Conservation (phyloP, 1,139 yeast genomes). For the Hyphopichia pseudoburtonii region DNA sequence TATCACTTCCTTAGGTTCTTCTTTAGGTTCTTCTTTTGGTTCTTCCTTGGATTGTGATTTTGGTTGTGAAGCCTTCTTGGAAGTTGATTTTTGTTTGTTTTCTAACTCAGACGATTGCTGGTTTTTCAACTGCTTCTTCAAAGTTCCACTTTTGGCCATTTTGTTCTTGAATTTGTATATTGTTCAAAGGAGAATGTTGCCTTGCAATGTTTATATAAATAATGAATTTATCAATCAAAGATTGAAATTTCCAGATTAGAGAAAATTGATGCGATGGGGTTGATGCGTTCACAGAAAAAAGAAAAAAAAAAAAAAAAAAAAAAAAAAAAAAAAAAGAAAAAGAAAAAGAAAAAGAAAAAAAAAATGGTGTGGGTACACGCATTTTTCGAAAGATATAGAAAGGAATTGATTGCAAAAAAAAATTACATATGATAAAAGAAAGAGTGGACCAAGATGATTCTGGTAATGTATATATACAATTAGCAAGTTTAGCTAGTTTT, state of each 20-base stretch:
- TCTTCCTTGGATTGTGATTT: conserved; percentile 4
- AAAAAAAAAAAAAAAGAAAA: neutral
- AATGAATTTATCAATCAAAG: neutral
- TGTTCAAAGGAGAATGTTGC: too few relatives aligned
- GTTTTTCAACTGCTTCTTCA: conserved; percentile 36
- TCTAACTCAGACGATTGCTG: conserved; percentile 29
- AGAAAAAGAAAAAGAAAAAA: neutral
- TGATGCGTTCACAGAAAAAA: neutral
- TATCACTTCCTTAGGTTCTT: conserved; percentile 10
- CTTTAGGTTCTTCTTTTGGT: conserved; percentile 10
- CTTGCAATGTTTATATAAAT: neutral
- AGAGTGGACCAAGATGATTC: too few relatives aligned
- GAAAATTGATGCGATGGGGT: conserved; percentile 4
- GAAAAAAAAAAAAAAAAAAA: neutral
- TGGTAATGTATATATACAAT: too few relatives aligned
- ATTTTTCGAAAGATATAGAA: neutral
- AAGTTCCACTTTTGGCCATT: conserved; percentile 32
- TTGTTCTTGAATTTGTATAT: too few relatives aligned
- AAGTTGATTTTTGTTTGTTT: conserved; percentile 24
- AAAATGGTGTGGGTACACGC: neutral
- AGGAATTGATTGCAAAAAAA: too few relatives aligned
- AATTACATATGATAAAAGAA: too few relatives aligned
- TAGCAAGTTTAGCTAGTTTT: too few relatives aligned
- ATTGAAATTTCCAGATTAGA: conserved; percentile 1
- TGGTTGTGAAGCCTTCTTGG: conserved; percentile 19